phyloP scores from a whole-genome alignment of 345 rosid species.

The Ceriops tagal region DNA sequence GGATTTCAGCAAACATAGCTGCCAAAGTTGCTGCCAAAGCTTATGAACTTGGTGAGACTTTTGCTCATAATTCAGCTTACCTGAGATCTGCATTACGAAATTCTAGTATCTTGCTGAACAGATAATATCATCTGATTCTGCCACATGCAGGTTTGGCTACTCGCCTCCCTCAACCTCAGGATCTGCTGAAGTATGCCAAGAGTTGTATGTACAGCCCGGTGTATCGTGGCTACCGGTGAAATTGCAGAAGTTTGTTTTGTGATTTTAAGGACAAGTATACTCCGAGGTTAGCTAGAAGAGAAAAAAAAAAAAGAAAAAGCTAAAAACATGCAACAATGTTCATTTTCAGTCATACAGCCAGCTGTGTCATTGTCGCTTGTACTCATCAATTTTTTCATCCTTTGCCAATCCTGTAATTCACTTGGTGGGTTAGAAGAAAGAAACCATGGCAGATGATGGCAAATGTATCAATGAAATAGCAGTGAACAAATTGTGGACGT shows the following conservation, averaged over 20 bases:
- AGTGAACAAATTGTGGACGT: background rate
- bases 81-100: background rate
- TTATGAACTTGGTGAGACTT: conserved; percentile 75
- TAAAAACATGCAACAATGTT: background rate
- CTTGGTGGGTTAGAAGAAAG: background rate
- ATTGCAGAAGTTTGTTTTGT: background rate
- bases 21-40: conserved; percentile 87
- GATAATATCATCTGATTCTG: background rate
- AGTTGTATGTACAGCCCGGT: conserved; percentile 90
- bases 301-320: background rate
- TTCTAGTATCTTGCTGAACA: background rate
- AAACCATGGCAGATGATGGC: conserved; percentile 4
- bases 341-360: background rate
- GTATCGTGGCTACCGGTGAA: conserved; percentile 41
- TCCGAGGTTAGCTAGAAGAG: background rate
- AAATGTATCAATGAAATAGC: background rate
- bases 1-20: conserved; percentile 89
- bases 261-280: background rate
- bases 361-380: background rate
- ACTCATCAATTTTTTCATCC: background rate
- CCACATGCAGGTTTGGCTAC: conserved; percentile 68
- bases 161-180: conserved; percentile 70
- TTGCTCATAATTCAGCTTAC: background rate
- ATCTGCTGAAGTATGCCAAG: conserved; percentile 73
- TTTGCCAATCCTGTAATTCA: background rate